Conservation (phyloP, 345 rosid species). For the Dovyalis caffra region DNA sequence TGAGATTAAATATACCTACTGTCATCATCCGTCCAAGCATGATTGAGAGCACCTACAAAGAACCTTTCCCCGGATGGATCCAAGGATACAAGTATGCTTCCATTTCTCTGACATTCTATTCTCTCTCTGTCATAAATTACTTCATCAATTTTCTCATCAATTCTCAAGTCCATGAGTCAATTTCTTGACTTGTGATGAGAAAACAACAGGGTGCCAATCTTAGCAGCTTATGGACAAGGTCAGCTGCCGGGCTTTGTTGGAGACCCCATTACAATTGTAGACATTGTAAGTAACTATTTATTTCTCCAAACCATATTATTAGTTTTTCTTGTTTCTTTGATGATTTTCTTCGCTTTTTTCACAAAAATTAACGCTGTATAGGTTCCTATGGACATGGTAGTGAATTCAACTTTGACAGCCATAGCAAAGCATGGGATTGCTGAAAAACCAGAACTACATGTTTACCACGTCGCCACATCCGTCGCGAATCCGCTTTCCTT, state of each 20-base stretch:
- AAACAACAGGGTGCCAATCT: conserved; percentile 39
- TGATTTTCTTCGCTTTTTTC: too few relatives aligned
- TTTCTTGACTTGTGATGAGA: neutral
- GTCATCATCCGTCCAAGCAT: conserved; percentile 36
- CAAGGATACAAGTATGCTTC: conserved; percentile 24
- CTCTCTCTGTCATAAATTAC: neutral
- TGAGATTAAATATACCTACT: conserved; percentile 22
- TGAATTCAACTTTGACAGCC: conserved; percentile 26
- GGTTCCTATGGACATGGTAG: conserved; percentile 38
- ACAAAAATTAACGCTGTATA: too few relatives aligned
- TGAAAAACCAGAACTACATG: neutral
- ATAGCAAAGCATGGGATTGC: conserved; percentile 33
- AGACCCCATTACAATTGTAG: conserved; percentile 18
- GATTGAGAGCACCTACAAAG: conserved; percentile 24
- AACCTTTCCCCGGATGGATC: conserved; percentile 42
- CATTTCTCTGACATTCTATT: neutral
- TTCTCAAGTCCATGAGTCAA: neutral
- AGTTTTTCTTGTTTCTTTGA: neutral
- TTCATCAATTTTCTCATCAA: neutral
- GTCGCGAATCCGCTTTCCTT: conserved; percentile 15
- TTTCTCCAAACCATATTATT: neutral
- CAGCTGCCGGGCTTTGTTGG: conserved; percentile 28
- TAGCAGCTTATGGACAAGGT: conserved; percentile 36
- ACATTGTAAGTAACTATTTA: conserved; percentile 18
- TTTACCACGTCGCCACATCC: conserved; percentile 31